phyloP scores from a whole-genome alignment of 176 grass and related monocot species.

The Bonia amplexicaulis region DNA sequence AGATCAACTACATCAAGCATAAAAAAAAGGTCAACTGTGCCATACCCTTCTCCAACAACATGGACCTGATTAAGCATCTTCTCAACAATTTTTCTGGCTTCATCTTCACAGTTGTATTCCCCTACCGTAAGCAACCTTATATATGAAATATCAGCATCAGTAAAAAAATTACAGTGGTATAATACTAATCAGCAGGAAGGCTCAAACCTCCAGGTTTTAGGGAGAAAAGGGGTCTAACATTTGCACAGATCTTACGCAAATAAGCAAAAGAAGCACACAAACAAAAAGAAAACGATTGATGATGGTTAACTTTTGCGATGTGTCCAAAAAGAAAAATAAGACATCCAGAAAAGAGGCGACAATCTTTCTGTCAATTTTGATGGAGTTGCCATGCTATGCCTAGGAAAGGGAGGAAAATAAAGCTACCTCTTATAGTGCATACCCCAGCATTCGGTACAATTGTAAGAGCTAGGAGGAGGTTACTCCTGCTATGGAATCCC shows the following conservation, averaged over 20 bases:
- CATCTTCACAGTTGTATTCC: conserved; percentile 80
- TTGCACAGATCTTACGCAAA: not conserved
- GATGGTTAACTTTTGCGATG: conserved; percentile 6
- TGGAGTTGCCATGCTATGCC: not conserved
- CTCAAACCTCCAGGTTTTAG: not conserved
- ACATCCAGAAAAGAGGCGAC: conserved; percentile 1
- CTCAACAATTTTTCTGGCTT: conserved; percentile 49
- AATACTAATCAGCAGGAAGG: not conserved
- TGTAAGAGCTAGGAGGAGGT: not conserved
- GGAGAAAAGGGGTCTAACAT: not conserved
- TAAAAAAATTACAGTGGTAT: not conserved
- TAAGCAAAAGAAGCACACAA: conserved; percentile 14
- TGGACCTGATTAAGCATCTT: conserved; percentile 84
- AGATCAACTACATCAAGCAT: conserved; percentile 13
- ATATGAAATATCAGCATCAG: conserved; percentile 26
- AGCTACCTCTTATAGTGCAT: not conserved
- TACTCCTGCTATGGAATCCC: not conserved
- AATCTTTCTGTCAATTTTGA: not conserved
- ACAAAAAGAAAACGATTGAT: not conserved
- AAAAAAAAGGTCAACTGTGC: conserved; percentile 14
- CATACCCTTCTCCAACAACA: conserved; percentile 93
- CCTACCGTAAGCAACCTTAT: conserved; percentile 74
- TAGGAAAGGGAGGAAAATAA: not conserved
- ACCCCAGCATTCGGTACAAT: not conserved
- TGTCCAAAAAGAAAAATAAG: not conserved